Conservation (phyloP, 78 protist species). For the slime mould (Dictyostelium discoideum) region DNA sequence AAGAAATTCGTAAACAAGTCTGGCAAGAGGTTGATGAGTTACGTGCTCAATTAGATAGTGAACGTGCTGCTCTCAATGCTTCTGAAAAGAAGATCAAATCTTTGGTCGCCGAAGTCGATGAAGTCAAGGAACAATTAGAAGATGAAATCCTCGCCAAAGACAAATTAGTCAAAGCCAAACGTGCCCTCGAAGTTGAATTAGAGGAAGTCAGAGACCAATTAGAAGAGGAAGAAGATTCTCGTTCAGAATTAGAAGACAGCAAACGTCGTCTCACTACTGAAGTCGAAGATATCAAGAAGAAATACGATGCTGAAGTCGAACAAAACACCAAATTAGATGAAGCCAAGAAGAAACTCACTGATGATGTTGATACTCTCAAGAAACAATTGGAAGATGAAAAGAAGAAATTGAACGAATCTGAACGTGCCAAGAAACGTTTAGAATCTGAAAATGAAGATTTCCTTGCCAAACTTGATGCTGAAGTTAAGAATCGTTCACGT, state of each 20-base stretch:
- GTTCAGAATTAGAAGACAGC: slow-evolving; percentile 56
- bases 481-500: slow-evolving; percentile 37
- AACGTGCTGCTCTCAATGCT: slow-evolving; percentile 51
- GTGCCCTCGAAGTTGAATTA: slow-evolving; percentile 77
- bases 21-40: slow-evolving; percentile 77
- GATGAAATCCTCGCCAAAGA: slow-evolving; percentile 71
- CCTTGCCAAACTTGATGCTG: slow-evolving; percentile 48
- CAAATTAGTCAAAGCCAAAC: slow-evolving; percentile 73
- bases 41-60: slow-evolving; percentile 71
- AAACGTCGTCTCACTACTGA: slow-evolving; percentile 70
- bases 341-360: slow-evolving; percentile 29
- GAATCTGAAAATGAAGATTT: slow-evolving; percentile 77
- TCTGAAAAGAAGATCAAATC: slow-evolving; percentile 70
- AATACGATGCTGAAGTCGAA: slow-evolving; percentile 35
- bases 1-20: slow-evolving; percentile 66
- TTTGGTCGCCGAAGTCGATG: slow-evolving; percentile 74
- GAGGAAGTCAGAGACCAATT: slow-evolving; percentile 64
- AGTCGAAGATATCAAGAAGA: slow-evolving; percentile 67
- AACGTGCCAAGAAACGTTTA: slow-evolving; percentile 60
- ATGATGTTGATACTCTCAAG: slow-evolving; percentile 65
- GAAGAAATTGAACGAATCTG: slow-evolving; percentile 48
- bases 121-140: slow-evolving; percentile 62
- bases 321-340: slow-evolving; percentile 35
- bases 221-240: slow-evolving; percentile 83
- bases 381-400: slow-evolving; percentile 69